phyloP scores from a whole-genome alignment of 2,329 filamentous ascomycete species.

The Fusarium zealandicum region DNA sequence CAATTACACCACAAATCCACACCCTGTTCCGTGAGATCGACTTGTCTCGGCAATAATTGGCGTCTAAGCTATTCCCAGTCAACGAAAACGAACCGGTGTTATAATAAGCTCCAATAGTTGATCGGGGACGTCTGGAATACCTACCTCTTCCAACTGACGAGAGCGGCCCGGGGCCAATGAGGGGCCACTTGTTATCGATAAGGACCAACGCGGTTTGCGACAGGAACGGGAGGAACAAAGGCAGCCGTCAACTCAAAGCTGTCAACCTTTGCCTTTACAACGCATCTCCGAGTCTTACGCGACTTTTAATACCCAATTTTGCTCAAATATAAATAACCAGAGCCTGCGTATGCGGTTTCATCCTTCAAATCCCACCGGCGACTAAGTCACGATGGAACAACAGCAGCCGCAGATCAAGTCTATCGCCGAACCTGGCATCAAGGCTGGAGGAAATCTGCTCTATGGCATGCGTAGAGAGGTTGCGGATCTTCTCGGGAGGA shows the following conservation, averaged over 20 bases:
- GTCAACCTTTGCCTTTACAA: background rate
- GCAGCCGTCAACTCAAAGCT: slow-evolving; percentile 2
- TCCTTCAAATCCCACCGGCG: background rate
- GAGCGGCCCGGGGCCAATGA: slow-evolving; percentile 17
- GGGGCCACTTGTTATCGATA: slow-evolving; percentile 6
- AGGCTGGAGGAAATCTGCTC: slow-evolving; percentile 67
- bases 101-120: background rate
- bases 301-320: background rate
- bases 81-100: no score
- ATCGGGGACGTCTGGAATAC: background rate
- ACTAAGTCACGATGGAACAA: slow-evolving; percentile 40
- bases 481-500: slow-evolving; percentile 74
- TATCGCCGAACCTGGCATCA: slow-evolving; percentile 70
- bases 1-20: no score
- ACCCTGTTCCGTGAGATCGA: no score
- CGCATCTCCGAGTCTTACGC: background rate
- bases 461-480: slow-evolving; percentile 73
- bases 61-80: no score
- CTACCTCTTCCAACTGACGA: background rate
- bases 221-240: slow-evolving; percentile 1
- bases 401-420: slow-evolving; percentile 49
- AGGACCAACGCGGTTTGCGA: slow-evolving; percentile 26
- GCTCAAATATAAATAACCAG: background rate
- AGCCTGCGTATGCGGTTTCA: background rate
- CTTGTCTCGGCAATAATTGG: no score